Evolutionary conservation across 2,329 filamentous ascomycete species (phyloP).

Genomic region (Penicillium sp.): DNA sequence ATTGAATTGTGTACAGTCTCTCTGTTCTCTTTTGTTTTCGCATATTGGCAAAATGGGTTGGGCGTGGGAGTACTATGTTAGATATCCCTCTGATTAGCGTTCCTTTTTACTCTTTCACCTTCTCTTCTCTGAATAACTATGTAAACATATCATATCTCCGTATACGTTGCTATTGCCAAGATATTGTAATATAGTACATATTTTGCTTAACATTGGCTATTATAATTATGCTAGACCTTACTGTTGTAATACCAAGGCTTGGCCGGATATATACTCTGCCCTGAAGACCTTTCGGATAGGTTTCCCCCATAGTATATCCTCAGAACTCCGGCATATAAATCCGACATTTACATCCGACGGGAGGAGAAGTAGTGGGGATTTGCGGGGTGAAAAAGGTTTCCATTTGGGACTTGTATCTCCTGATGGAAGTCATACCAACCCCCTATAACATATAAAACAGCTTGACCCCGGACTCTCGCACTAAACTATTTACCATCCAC

Average conservation of each 20-base stretch:
- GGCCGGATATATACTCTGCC: not conserved
- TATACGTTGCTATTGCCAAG: too few relatives aligned
- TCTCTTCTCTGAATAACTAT: not conserved
- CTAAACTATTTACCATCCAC: not conserved
- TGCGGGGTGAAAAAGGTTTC: not conserved
- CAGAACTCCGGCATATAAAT: not conserved
- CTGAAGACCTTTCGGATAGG: not conserved
- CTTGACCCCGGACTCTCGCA: not conserved
- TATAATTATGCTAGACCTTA: not conserved
- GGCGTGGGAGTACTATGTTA: conserved; percentile 7
- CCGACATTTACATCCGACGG: not conserved
- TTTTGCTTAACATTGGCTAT: not conserved
- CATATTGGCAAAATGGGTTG: conserved; percentile 13
- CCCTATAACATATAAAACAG: not conserved
- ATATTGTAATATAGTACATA: not conserved
- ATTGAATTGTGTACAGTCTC: conserved; percentile 9
- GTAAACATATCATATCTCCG: not conserved
- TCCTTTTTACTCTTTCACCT: not conserved
- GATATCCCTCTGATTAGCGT: conserved; percentile 9
- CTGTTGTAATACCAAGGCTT: not conserved
- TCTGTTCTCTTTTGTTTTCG: conserved; percentile 2
- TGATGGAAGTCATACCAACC: not conserved
- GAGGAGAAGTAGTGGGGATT: not conserved
- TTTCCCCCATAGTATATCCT: not conserved
- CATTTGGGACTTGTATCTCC: not conserved